Evolutionary conservation across 1,284 basidiomycete genomes (phyloP), one percentile per base, ranked within the genome.

Genomic region (Athelia sp.): DNA sequence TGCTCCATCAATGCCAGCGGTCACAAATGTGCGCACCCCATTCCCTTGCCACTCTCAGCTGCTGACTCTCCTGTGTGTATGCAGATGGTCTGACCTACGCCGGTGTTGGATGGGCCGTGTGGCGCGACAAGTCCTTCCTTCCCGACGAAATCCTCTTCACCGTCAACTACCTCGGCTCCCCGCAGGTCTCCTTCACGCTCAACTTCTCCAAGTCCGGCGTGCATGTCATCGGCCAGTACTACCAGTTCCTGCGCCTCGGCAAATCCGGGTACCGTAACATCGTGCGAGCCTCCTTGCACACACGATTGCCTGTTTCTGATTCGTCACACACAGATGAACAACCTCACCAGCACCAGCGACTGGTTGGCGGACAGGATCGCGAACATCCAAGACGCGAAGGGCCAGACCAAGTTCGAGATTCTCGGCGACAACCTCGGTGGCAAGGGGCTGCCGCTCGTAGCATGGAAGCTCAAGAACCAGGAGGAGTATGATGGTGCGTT

Each of bases 171-270:
- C 69, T 76, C 13, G 73, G 72, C n/a, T 71, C 67, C 36, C 71
- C 74, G 19, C 76, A 83, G 62, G 79, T 79, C 61, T 74, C 74
- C 0, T 87, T 82, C 67, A 74, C 75, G 36, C 68, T 76, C 54
- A 79, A 87, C 69, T 89, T 88, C 61, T 82, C 79, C 17, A 76
- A 84, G 31, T 83, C 81, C 1, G 78, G 80, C 22, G 69, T 79
- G 42, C 81, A 84, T 31, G 77, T 88, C 55, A 71, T 87, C 32
- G 79, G 74, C 1, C 84, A 87, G 62, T 82, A 85, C 76, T 89
- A 80, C 73, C 86, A 84, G 60, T 81, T 83, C 68, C 62, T 84
- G 47, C 81, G 82, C 57, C 73, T 84, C 43, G 79, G 78, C 18
- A 73, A 70, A 36, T 66, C 71, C 29, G 79, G 78, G 3, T 82